Evolutionary conservation across 768 basidiomycete genomes (phyloP).

Genomic region (Sistotremastrum suecicum): DNA sequence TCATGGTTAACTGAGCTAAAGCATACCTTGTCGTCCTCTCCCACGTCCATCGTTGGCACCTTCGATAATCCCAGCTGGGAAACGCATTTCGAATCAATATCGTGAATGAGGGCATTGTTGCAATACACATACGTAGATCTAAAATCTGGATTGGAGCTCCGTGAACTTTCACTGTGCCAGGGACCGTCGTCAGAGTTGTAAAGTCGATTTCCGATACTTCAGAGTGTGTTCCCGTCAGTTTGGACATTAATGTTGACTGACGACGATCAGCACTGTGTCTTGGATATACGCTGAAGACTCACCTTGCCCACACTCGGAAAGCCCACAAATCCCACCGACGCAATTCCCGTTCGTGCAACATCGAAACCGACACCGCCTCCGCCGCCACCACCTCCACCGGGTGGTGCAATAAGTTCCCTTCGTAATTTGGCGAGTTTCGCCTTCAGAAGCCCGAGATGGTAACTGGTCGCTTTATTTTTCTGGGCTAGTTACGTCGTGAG

Average conservation of each 20-base stretch:
- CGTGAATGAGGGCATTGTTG: not conserved
- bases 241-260: conserved; percentile 89
- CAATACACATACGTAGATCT: conserved; percentile 58
- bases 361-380: conserved; percentile 90
- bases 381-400: conserved; percentile 68
- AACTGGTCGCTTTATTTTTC: conserved; percentile 93
- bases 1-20: too few relatives aligned
- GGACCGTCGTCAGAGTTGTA: conserved; percentile 90
- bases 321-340: conserved; percentile 86
- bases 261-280: conserved; percentile 4
- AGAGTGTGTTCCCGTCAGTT: conserved; percentile 91
- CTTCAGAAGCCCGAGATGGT: conserved; percentile 92
- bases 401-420: conserved; percentile 77
- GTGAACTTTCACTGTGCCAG: conserved; percentile 87
- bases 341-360: conserved; percentile 95
- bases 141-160: conserved; percentile 94
- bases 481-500: conserved; percentile 41
- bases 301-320: conserved; percentile 96
- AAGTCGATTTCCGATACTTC: conserved; percentile 96
- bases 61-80: conserved; percentile 87
- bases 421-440: conserved; percentile 96
- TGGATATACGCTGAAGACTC: conserved; percentile 1
- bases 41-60: conserved; percentile 95
- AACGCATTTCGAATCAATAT: conserved; percentile 8
- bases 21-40: conserved; percentile 82